phyloP scores from a whole-genome alignment of 2,329 filamentous ascomycete species.

The Aspergillus candidus region DNA sequence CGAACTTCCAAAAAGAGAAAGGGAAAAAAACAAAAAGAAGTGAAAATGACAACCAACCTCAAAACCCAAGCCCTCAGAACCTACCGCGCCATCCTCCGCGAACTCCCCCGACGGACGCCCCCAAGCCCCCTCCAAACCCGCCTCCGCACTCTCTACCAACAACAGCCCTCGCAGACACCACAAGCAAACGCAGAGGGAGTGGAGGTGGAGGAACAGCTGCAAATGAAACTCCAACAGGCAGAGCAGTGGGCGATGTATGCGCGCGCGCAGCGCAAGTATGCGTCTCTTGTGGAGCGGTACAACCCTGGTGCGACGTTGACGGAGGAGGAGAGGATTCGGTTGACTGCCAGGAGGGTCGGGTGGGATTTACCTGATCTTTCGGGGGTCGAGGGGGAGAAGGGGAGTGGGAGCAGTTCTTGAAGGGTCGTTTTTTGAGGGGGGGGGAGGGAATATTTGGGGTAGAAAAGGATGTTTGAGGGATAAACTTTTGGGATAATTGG shows the following conservation, averaged over 20 bases:
- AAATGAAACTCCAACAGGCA: constrained; percentile 46
- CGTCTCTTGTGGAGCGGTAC: constrained; percentile 77
- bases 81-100: constrained; percentile 83
- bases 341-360: constrained; percentile 81
- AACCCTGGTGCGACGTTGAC: constrained; percentile 89
- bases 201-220: constrained; percentile 11
- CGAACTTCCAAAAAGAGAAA: too few species aligned
- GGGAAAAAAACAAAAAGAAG: too few species aligned
- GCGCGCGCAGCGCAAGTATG: constrained; percentile 77
- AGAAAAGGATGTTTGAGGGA: too few species aligned
- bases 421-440: background rate
- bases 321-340: constrained; percentile 71
- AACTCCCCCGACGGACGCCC: constrained; percentile 67
- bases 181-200: constrained; percentile 19
- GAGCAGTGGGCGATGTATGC: constrained; percentile 77
- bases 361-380: constrained; percentile 67
- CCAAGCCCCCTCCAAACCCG: constrained; percentile 65
- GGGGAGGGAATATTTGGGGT: too few species aligned
- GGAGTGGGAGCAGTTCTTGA: too few species aligned
- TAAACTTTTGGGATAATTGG: background rate
- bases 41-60: too few species aligned
- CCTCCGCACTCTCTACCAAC: constrained; percentile 59
- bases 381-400: constrained; percentile 42
- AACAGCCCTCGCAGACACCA: constrained; percentile 22
- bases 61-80: constrained; percentile 53